phyloP scores from a whole-genome alignment of 768 basidiomycete genomes.

The Leccinum subgranulosum region DNA sequence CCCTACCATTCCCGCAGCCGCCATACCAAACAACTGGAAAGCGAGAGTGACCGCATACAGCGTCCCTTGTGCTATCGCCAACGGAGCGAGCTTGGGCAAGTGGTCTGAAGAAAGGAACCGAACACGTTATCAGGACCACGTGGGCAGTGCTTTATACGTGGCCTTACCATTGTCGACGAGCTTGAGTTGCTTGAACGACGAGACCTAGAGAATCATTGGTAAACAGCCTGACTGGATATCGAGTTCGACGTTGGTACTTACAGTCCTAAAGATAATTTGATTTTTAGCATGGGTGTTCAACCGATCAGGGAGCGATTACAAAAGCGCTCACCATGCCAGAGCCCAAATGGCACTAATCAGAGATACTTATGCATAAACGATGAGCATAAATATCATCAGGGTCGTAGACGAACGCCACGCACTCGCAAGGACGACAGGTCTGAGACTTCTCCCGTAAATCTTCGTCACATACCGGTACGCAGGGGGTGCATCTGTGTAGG shows the following conservation, averaged over 20 bases:
- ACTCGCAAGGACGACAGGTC: slow-evolving; percentile 55
- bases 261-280: slow-evolving; percentile 15
- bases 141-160: slow-evolving; percentile 15
- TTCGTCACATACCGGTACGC: slow-evolving; percentile 58
- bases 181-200: slow-evolving; percentile 54
- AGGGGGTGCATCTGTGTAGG: slow-evolving; percentile 41
- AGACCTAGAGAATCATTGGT: slow-evolving; percentile 42
- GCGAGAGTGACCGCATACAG: slow-evolving; percentile 48
- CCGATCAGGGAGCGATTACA: no score
- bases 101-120: slow-evolving; percentile 31
- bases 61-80: slow-evolving; percentile 59
- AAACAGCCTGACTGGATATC: neutral
- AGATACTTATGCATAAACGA: slow-evolving; percentile 31
- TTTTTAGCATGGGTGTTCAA: neutral
- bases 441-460: slow-evolving; percentile 53
- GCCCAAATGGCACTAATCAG: slow-evolving; percentile 55
- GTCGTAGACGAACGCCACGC: slow-evolving; percentile 21
- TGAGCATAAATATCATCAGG: neutral
- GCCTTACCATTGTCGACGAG: slow-evolving; percentile 44
- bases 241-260: slow-evolving; percentile 5
- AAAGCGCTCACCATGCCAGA: slow-evolving; percentile 54
- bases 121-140: neutral
- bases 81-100: slow-evolving; percentile 44
- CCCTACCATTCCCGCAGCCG: slow-evolving; percentile 49
- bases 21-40: slow-evolving; percentile 56